phyloP scores from a whole-genome alignment of 208 protist species.

The Wallacemonas sp. region DNA sequence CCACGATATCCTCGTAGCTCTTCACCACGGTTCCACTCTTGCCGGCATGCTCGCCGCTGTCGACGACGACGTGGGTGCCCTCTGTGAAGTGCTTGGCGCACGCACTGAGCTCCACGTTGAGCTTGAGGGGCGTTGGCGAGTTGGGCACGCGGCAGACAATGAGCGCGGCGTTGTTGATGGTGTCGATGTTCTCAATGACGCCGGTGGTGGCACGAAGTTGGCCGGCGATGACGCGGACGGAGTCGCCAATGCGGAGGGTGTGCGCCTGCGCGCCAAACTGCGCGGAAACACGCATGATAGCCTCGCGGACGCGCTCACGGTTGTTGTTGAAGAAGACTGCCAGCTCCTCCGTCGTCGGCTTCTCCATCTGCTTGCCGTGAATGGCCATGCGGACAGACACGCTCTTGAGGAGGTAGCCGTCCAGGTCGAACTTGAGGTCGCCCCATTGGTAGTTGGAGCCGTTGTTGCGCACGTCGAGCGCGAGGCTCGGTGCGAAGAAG shows the following conservation, averaged over 20 bases:
- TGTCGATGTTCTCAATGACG: conserved; percentile 75
- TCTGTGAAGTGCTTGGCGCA: conserved; percentile 85
- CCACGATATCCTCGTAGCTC: conserved; percentile 63
- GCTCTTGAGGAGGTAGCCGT: conserved; percentile 84
- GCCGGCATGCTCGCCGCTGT: conserved; percentile 74
- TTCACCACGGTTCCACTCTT: conserved; percentile 90
- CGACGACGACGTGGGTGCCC: conserved; percentile 86
- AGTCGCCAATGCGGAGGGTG: conserved; percentile 61
- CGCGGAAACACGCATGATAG: conserved; percentile 32
- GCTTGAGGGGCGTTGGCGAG: conserved; percentile 49
- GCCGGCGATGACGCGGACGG: conserved; percentile 73
- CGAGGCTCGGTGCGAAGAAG: conserved; percentile 78
- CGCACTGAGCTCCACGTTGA: conserved; percentile 79
- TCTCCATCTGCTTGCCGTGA: conserved; percentile 60
- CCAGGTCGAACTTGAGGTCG: conserved; percentile 81
- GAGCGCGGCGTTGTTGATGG: conserved; percentile 66
- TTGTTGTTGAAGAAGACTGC: conserved; percentile 88
- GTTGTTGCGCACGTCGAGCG: conserved; percentile 52
- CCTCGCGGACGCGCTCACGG: conserved; percentile 70
- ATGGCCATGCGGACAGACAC: conserved; percentile 78
- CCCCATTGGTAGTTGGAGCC: conserved; percentile 81
- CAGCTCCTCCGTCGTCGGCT: conserved; percentile 81
- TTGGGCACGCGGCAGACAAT: conserved; percentile 66
- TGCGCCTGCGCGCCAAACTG: conserved; percentile 10
- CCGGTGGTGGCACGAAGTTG: conserved; percentile 78